Conservation (phyloP, 2,329 filamentous ascomycete genomes). For the Metarhizium brunneum region DNA sequence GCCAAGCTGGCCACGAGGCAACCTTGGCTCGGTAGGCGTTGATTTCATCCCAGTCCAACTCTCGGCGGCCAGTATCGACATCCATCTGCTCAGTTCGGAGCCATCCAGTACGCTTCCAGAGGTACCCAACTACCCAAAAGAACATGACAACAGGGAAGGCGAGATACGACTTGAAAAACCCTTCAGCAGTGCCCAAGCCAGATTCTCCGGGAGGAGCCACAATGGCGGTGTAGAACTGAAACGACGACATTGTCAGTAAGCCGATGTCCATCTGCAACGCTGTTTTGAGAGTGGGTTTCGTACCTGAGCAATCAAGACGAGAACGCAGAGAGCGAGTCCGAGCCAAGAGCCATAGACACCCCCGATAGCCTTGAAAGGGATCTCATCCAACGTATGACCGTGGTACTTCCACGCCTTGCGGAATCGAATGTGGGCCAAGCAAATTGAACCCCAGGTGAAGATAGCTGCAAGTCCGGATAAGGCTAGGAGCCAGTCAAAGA, state of each 20-base stretch:
- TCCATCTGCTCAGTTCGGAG: slow-evolving; percentile 52
- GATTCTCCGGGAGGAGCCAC: slow-evolving; percentile 19
- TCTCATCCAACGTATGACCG: slow-evolving; percentile 53
- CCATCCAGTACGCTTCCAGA: slow-evolving; percentile 59
- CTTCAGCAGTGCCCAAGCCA: slow-evolving; percentile 31
- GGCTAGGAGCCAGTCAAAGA: slow-evolving; percentile 55
- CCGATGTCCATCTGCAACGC: background rate
- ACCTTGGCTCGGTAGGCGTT: slow-evolving; percentile 42
- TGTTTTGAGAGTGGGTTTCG: slow-evolving; percentile 9
- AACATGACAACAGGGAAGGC: slow-evolving; percentile 43
- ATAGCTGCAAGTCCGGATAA: slow-evolving; percentile 53
- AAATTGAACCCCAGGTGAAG: slow-evolving; percentile 58
- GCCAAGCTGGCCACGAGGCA: slow-evolving; percentile 44
- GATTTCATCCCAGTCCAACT: slow-evolving; percentile 57
- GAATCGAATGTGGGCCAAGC: slow-evolving; percentile 56
- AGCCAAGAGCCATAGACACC: slow-evolving; percentile 56
- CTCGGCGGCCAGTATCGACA: slow-evolving; percentile 55
- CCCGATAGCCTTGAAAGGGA: slow-evolving; percentile 51
- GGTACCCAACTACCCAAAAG: slow-evolving; percentile 49
- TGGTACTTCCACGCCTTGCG: slow-evolving; percentile 48
- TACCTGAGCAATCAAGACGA: slow-evolving; percentile 48
- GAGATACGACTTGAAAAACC: slow-evolving; percentile 47
- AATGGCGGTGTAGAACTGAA: slow-evolving; percentile 42
- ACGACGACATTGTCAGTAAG: background rate
- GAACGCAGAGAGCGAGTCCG: slow-evolving; percentile 46